Percentiles rank a stretch among this genome's conserved stretches.
Conservation (phyloP, 305 asterid species). For the Lippia alba region DNA sequence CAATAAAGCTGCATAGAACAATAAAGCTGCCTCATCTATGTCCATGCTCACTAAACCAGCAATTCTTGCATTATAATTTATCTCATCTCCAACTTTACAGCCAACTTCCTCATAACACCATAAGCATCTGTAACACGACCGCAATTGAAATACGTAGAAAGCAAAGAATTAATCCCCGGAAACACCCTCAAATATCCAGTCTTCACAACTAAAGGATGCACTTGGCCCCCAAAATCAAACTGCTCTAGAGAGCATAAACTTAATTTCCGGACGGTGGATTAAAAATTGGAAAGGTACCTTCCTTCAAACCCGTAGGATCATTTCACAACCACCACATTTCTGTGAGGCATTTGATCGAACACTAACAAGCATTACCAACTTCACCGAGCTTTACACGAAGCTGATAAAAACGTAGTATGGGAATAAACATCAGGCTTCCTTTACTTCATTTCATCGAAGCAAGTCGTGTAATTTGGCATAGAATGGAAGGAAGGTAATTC, state of each 20-base stretch:
- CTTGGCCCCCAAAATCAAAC: conserved; percentile 64
- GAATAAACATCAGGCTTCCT: no score
- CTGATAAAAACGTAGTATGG: no score
- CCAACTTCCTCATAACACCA: conserved; percentile 62
- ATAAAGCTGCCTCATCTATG: conserved; percentile 58
- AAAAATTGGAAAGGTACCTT: no score
- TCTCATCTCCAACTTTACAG: conserved; percentile 48
- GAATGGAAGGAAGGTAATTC: conserved; percentile 47
- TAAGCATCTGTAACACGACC: conserved; percentile 50
- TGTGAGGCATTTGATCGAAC: no score
- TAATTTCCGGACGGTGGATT: no score
- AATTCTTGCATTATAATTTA: conserved; percentile 70
- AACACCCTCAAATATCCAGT: conserved; percentile 57
- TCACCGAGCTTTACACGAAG: no score
- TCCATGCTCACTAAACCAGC: conserved; percentile 65
- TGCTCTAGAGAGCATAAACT: conserved; percentile 54
- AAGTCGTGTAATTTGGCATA: conserved; percentile 68
- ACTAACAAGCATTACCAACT: no score
- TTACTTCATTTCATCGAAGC: no score
- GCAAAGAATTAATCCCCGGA: conserved; percentile 72
- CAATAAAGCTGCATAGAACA: conserved; percentile 56
- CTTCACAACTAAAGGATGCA: conserved; percentile 68
- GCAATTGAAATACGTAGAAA: conserved; percentile 58
- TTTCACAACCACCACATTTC: conserved; percentile 39
- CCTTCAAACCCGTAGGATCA: conserved; percentile 64